These are phyloP conservation scores for Daldinia bambusicola DNA, from an alignment of 495 filamentous ascomycete species.

Conservation along the genomic window DNA sequence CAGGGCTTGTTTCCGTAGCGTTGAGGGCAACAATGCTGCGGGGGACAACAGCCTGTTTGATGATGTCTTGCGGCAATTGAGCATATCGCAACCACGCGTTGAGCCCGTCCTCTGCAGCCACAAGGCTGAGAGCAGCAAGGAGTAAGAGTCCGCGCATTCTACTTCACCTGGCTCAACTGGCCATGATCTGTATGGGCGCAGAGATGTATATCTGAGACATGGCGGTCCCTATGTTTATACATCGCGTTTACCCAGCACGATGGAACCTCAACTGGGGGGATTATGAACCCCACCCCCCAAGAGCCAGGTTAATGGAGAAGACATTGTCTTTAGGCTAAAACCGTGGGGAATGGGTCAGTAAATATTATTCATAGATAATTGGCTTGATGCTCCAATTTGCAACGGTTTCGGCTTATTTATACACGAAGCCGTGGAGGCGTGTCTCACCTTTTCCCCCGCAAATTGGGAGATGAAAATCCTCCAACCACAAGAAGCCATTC, in stretches of 20 bases:
- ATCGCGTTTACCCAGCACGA: slow-evolving; percentile 15
- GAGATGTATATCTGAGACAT: slow-evolving; percentile 12
- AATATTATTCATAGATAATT: slow-evolving; percentile 26
- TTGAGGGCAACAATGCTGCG: slow-evolving; percentile 66
- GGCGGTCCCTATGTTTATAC: slow-evolving; percentile 41
- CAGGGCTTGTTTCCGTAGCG: slow-evolving; percentile 60
- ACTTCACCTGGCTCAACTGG: slow-evolving; percentile 2
- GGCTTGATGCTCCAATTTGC: slow-evolving; percentile 12
- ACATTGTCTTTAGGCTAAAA: slow-evolving; percentile 38
- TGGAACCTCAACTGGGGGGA: slow-evolving; percentile 25
- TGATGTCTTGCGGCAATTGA: slow-evolving; percentile 56
- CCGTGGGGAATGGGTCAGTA: slow-evolving; percentile 5
- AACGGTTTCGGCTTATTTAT: slow-evolving; percentile 31
- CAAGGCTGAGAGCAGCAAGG: slow-evolving; percentile 48
- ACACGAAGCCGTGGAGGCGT: slow-evolving; percentile 19
- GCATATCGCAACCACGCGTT: slow-evolving; percentile 75
- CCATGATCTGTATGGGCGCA: slow-evolving; percentile 9
- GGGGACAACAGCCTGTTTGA: slow-evolving; percentile 54
- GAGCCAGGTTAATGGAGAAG: slow-evolving; percentile 31
- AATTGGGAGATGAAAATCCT: slow-evolving; percentile 12
- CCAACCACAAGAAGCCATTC: slow-evolving; percentile 5
- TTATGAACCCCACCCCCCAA: slow-evolving; percentile 21
- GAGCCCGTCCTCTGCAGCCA: slow-evolving; percentile 66
- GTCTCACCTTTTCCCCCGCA: slow-evolving; percentile 23
- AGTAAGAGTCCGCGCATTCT: slow-evolving; percentile 50